A percentile compares a stretch with the other conserved stretches of the same genome.
Conservation (phyloP, 116 monocot genomes). For the Cymodocea nodosa region DNA sequence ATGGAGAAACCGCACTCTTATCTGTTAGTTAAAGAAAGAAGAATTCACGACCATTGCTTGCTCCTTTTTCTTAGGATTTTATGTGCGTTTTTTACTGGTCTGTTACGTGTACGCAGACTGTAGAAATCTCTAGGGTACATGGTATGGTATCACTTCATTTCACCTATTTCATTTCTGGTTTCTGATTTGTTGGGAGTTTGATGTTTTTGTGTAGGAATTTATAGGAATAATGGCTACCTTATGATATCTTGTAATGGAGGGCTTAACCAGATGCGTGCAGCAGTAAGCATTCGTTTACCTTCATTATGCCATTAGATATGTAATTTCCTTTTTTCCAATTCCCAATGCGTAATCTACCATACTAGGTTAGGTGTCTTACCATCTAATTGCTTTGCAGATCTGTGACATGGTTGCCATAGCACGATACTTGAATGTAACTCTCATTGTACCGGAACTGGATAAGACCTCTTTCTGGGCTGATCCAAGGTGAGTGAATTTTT, state of each 20-base stretch:
- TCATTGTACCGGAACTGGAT: conserved; percentile 66
- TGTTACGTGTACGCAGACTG: not conserved
- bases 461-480: conserved; percentile 75
- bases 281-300: conserved; percentile 28
- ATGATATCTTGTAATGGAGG: conserved; percentile 94
- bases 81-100: not conserved
- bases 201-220: conserved; percentile 36
- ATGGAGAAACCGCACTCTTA: not conserved
- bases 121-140: too few relatives aligned
- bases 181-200: not conserved
- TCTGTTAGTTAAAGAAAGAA: not conserved
- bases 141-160: not conserved
- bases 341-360: not conserved
- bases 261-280: conserved; percentile 89
- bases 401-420: conserved; percentile 75
- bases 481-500: conserved; percentile 34
- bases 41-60: not conserved
- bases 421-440: conserved; percentile 59
- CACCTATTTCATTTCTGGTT: not conserved
- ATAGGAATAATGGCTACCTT: conserved; percentile 80
- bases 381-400: conserved; percentile 27
- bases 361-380: not conserved
- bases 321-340: not conserved
- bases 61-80: not conserved
- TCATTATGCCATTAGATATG: not conserved